phyloP scores from a whole-genome alignment of 805 yeast genomes.

The Kodamaea nitidulidarum region DNA sequence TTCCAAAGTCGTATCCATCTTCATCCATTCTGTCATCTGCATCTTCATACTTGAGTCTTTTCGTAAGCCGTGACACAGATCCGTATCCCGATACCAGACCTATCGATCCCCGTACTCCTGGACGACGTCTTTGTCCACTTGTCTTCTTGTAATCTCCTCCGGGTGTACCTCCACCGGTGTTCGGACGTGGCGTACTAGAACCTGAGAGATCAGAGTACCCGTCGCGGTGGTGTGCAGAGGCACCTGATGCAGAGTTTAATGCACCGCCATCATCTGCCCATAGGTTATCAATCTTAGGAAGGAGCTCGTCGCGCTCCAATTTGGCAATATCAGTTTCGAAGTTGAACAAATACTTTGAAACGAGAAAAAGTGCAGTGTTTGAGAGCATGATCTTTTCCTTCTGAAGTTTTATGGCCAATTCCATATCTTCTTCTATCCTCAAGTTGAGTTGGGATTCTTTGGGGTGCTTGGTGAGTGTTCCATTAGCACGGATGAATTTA shows the following conservation, averaged over 20 bases:
- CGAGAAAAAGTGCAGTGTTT: constrained; percentile 74
- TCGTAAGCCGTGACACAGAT: constrained; percentile 6
- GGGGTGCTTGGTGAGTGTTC: constrained; percentile 76
- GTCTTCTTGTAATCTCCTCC: constrained; percentile 8
- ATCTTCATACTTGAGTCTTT: constrained; percentile 14
- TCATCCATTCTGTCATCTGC: constrained; percentile 11
- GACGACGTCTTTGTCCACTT: constrained; percentile 25
- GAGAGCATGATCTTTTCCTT: constrained; percentile 75
- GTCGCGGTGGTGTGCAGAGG: constrained; percentile 10
- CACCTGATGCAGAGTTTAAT: neutral
- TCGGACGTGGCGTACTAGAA: constrained; percentile 29
- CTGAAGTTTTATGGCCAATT: constrained; percentile 57
- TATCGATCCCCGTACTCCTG: constrained; percentile 8
- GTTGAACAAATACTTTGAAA: constrained; percentile 68
- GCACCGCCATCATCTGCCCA: constrained; percentile 14
- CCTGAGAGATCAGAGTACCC: constrained; percentile 23
- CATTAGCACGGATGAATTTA: constrained; percentile 76
- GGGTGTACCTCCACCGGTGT: constrained; percentile 8
- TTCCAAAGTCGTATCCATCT: constrained; percentile 10
- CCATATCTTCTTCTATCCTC: constrained; percentile 67
- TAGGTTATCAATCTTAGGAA: constrained; percentile 49
- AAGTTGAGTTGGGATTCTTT: constrained; percentile 66
- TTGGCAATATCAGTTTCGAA: constrained; percentile 73
- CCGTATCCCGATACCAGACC: constrained; percentile 2
- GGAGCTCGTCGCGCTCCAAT: constrained; percentile 75